Percentiles rank a stretch among this genome's conserved stretches.
These are phyloP conservation scores for Pholiota conissans DNA, from an alignment of 768 basidiomycete genomes.

Conservation along the genomic window DNA sequence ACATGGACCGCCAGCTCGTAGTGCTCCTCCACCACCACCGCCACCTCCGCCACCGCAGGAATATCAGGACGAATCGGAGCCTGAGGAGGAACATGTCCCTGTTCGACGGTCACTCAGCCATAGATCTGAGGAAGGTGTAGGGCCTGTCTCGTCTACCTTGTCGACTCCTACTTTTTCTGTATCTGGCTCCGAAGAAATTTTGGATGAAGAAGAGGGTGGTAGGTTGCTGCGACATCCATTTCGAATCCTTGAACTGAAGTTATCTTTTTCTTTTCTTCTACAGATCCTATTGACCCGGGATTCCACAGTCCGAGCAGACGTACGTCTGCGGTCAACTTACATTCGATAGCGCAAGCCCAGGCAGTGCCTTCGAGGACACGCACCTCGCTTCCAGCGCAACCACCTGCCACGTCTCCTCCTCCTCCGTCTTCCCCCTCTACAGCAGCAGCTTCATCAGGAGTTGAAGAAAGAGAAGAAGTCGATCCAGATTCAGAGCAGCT, in stretches of 20 bases:
- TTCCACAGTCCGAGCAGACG: constrained; percentile 56
- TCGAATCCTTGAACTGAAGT: background rate
- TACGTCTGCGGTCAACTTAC: constrained; percentile 30
- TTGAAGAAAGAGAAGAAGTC: constrained; percentile 28
- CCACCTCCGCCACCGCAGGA: background rate
- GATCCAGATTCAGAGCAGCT: constrained; percentile 48
- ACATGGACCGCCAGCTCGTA: constrained; percentile 7
- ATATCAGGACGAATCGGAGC: background rate
- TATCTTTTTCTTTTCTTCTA: background rate
- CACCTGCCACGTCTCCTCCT: constrained; percentile 7
- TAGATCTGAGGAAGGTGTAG: background rate
- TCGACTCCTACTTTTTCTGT: constrained; percentile 25
- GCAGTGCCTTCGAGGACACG: constrained; percentile 3
- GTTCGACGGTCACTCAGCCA: background rate
- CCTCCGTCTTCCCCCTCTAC: background rate
- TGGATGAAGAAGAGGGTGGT: constrained; percentile 69
- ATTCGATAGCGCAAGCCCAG: constrained; percentile 15
- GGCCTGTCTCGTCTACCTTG: constrained; percentile 1
- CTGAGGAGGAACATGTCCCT: background rate
- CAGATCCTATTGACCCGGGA: constrained; percentile 70
- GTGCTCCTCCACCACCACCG: background rate
- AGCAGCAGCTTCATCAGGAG: constrained; percentile 9
- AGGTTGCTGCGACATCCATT: constrained; percentile 20
- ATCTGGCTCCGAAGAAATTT: constrained; percentile 38
- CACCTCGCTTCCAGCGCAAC: constrained; percentile 1